Evolutionary conservation across 1,284 basidiomycete species (phyloP), one percentile per base, ranked within the genome.

Genomic region (Erythrobasidium hasegawianum): DNA sequence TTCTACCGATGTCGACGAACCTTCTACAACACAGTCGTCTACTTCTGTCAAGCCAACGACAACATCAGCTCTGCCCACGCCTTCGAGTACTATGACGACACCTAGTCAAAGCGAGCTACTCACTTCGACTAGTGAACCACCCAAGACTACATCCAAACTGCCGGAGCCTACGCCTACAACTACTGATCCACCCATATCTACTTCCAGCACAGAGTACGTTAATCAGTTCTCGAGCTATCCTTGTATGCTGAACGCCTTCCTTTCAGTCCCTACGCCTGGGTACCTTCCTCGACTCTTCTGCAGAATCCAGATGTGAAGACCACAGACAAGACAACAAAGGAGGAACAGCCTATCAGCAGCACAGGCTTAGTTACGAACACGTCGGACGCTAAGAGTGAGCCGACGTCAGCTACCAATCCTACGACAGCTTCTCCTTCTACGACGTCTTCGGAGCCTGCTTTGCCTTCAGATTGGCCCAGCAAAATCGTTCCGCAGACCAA

Each of bases 401-500:
- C 56, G 16, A 33, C 18, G 33, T 24, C 45, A 10, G 26, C 40
- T 26, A 7, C 41, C 11, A 5, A 22, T 4, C 8, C 53, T 3
- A 24, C 39, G 38, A 29, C 20, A 49, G 43, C 33, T 2, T 16
- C 41, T 13, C 39, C 22, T 18, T 52, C 58, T 10, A 27, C 43
- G 20, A 27, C 43, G 13, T 38, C 26, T 38, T 33, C 41, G 2
- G 9, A 49, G n/a, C 55, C 55, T 16, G 43, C 45, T 1, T 22
- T 65, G 8, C 62, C 62, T 9, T 65, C 62, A 4, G 62, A 65
- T 29, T 65, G 62, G 62, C 62, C 62, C 5, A 65, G 62, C 45
- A 65, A 55, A 14, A 65, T 65, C 33, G 47, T 65, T 7, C 62
- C 62, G 2, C 62, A 65, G 55, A 45, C 29, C 53, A 39, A 40